These are phyloP conservation scores for Dalechampia spathulata DNA, from an alignment of 441 rosid genomes.

Conservation along the genomic window DNA sequence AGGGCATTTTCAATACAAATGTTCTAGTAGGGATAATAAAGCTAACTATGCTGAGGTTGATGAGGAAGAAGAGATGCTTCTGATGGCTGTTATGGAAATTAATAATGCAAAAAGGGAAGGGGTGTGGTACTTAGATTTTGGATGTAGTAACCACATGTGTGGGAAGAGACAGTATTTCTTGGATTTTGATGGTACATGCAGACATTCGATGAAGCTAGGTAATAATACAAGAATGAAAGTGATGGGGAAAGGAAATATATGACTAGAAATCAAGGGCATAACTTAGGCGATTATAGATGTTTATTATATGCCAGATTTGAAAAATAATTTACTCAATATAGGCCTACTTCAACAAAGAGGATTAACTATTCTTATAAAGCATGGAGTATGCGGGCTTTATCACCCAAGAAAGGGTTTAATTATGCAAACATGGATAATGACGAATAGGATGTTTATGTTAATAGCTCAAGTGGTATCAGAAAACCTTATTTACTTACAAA, in stretches of 20 bases:
- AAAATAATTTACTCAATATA: neutral
- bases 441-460: neutral
- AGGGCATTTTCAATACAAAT: neutral
- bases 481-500: neutral
- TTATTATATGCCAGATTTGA: neutral
- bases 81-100: neutral
- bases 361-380: neutral
- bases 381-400: neutral
- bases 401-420: no score
- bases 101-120: neutral
- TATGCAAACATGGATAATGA: neutral
- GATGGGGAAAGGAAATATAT: neutral
- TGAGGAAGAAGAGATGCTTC: neutral
- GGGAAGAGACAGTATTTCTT: neutral
- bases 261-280: neutral
- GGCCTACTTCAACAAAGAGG: neutral
- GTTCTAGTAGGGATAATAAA: neutral
- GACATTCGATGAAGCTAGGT: neutral
- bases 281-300: neutral
- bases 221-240: neutral
- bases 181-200: neutral
- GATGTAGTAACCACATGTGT: constrained; percentile 1
- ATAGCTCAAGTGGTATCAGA: neutral
- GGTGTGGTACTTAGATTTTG: neutral
- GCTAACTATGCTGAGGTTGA: neutral